Evolutionary conservation across 2,329 filamentous ascomycete species (phyloP), one percentile per base, ranked within the genome.

Genomic region (Penicillium decumbens): DNA sequence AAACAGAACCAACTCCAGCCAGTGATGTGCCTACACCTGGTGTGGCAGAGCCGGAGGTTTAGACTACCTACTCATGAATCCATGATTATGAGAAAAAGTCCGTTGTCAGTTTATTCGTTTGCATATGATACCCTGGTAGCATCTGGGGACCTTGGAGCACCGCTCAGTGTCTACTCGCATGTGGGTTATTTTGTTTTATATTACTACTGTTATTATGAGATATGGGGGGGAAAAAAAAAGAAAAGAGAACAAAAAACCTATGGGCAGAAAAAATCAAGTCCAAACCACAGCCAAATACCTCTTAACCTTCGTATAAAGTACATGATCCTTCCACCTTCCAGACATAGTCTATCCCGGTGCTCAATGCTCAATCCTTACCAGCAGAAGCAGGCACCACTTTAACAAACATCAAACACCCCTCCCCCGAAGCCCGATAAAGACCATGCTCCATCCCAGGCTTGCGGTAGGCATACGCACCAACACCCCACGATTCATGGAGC

Each of bases 401-500:
- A 9, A 58, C 57, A 46, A 68, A 69, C 62, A 65, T 68, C 49
- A 73, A 57, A 51, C 69, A 74, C 3, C 70, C 70, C 4, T 61
- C 42, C 28, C 62, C 56, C 24, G 63, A 67, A 23, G 59, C 49
- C 46, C 51, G 55, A 49, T 71, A 72, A 10, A 68, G 71, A 0
- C 71, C 71, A 60, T 72, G 68, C 50, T 67, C 54, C 70, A 71
- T 73, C 8, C 68, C 69, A 12, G 70, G 68, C 42, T 68, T 62
- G 18, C 70, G 64, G 54, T 72, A 73, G 12, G 69, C 71, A 63
- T 72, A 73, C 3, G 66, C 61, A 32, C 70, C 69, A 41, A 64
- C 61, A 10, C 61, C 50, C 65, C 65, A 73, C 7, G 60, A 53
- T 44, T 63, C 54, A 15, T 47, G 52, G 7, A 70, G 57, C 13